Percentiles rank a stretch among this genome's conserved stretches.
These are phyloP conservation scores for Chenopodium album DNA, from an alignment of 148 eudicot genomes.

Conservation along the genomic window DNA sequence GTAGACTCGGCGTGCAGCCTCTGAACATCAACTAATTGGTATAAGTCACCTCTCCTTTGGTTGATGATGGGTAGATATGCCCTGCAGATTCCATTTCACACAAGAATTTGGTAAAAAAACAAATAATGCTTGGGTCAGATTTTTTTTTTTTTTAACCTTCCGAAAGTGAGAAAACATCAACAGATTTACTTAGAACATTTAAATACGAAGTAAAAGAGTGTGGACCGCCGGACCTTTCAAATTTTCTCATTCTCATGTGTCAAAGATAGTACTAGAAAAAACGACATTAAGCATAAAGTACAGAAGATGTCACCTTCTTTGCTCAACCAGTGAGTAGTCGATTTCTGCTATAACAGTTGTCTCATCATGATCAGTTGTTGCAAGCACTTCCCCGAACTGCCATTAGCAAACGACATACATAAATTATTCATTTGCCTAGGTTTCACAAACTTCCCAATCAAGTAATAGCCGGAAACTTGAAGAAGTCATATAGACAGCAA, in stretches of 20 bases:
- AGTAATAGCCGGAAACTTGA: neutral
- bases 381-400: constrained; percentile 64
- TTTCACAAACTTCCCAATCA: neutral
- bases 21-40: constrained; percentile 49
- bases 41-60: constrained; percentile 55
- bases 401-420: neutral
- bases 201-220: neutral
- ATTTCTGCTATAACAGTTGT: constrained; percentile 49
- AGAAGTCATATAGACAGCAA: neutral
- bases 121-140: neutral
- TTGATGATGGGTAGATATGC: constrained; percentile 41
- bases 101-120: neutral
- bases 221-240: neutral
- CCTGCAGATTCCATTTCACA: constrained; percentile 33
- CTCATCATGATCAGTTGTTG: constrained; percentile 54
- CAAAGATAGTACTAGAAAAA: neutral
- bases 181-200: neutral
- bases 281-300: neutral
- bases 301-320: constrained; percentile 39
- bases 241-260: neutral
- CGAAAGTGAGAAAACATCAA: neutral
- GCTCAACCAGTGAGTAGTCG: constrained; percentile 42
- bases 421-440: neutral
- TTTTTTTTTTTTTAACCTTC: neutral
- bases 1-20: constrained; percentile 23